Evolutionary conservation across 768 basidiomycete species (phyloP), one percentile per base, ranked within the genome.

Genomic region (Leccinellum albellum): DNA sequence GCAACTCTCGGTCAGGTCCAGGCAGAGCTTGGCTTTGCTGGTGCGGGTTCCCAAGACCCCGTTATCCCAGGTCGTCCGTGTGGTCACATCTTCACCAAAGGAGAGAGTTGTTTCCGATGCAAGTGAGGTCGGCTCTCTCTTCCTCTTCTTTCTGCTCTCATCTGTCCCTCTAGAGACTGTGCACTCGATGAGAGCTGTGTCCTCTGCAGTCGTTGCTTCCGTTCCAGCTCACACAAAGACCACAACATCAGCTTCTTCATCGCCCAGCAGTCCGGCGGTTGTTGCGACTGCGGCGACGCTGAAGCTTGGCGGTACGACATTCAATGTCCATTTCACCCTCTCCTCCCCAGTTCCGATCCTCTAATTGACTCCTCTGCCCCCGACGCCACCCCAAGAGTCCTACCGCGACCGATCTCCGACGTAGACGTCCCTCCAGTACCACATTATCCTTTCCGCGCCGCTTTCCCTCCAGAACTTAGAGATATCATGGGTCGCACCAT

Each of bases 201-300:
- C 12, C 77, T 98, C 26, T 98, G 96, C 69, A 79, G 90, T 1
- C 81, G 82, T 49, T 98, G 97, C 72, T 98, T 95, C 74, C 87
- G 91, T 63, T 82, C 89, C 1, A 89, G 90, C n/a, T 80, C 88
- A 55, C 96, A 98, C 68, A 74, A 76, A 21, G 86, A 85, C 46
- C 96, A 98, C 75, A 96, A 93, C 61, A 86, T 98, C 64, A 88
- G 89, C 57, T 95, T 98, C 76, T 93, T 91, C 72, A 89, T 96
- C 62, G 87, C 90, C 8, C 91, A 91, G 56, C 94, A 97, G 63
- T 87, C 90, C 0, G 90, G 94, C 7, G 91, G 94, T 5, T 94
- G 91, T 63, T 99, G 97, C 68, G 94, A 98, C 72, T 98, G 96
- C 64, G 94, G 94, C 15, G 95, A 98, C 66, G 78, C 81, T 23